Percentiles rank a stretch among this genome's conserved stretches.
Conservation (phyloP, 768 basidiomycete genomes). For the Pisolithus tinctorius region DNA sequence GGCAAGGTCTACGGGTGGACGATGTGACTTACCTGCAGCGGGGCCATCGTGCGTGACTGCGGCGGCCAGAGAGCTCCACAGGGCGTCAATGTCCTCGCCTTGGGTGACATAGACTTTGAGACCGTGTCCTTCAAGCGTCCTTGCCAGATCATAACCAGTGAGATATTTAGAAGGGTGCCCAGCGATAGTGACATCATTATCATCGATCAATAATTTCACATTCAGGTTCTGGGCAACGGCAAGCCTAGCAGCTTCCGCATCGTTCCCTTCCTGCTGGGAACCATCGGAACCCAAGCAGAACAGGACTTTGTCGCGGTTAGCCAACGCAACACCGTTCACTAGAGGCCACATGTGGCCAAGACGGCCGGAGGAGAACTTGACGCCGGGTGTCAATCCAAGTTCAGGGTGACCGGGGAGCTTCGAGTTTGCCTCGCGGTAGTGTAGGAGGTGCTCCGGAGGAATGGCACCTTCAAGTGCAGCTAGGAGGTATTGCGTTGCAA, state of each 20-base stretch:
- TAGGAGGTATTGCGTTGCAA: slow-evolving; percentile 84
- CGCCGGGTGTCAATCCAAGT: slow-evolving; percentile 83
- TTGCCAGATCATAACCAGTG: slow-evolving; percentile 63
- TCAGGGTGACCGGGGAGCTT: slow-evolving; percentile 88
- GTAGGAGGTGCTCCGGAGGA: slow-evolving; percentile 69
- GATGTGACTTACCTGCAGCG: slow-evolving; percentile 50
- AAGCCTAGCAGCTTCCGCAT: slow-evolving; percentile 83
- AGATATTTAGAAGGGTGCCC: slow-evolving; percentile 86
- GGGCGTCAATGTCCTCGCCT: slow-evolving; percentile 74
- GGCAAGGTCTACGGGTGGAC: not conserved
- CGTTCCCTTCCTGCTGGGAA: slow-evolving; percentile 88
- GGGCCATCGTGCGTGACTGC: slow-evolving; percentile 63
- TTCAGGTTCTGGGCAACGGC: slow-evolving; percentile 81
- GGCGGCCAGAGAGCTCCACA: slow-evolving; percentile 61
- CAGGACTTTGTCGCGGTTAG: slow-evolving; percentile 67
- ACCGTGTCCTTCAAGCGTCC: slow-evolving; percentile 78
- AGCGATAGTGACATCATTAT: slow-evolving; percentile 91
- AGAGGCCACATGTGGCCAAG: slow-evolving; percentile 88
- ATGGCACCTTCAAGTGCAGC: slow-evolving; percentile 69
- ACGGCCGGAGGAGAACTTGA: slow-evolving; percentile 92
- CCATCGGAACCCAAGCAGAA: slow-evolving; percentile 88
- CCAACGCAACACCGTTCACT: slow-evolving; percentile 80
- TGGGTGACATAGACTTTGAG: slow-evolving; percentile 66
- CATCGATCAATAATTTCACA: slow-evolving; percentile 82
- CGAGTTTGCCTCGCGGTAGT: slow-evolving; percentile 81